Conservation (phyloP, 2,329 filamentous ascomycete species). For the Bipolaris victoriae region DNA sequence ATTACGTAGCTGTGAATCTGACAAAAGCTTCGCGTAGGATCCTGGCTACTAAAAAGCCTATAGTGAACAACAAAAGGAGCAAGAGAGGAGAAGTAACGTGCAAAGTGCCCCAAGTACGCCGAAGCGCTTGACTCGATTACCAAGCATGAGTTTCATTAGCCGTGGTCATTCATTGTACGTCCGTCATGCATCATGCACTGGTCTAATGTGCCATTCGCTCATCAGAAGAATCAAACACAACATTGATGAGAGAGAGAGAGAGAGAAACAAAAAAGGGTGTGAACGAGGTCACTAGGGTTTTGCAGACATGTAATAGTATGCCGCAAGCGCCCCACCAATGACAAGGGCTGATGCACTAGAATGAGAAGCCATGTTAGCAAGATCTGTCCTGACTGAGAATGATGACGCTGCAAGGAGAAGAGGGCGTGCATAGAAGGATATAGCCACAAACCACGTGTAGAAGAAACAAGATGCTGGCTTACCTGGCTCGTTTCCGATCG, state of each 20-base stretch:
- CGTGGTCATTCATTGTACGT: not conserved
- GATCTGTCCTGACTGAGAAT: too few relatives aligned
- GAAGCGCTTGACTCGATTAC: not conserved
- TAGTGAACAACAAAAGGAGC: not conserved
- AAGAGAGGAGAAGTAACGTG: not conserved
- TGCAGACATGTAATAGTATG: constrained; percentile 16
- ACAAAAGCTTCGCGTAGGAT: not conserved
- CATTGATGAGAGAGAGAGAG: not conserved
- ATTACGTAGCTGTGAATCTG: not conserved
- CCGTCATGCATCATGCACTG: not conserved
- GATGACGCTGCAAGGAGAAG: not conserved
- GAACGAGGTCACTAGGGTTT: constrained; percentile 1
- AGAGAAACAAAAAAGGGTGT: not conserved
- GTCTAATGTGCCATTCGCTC: not conserved
- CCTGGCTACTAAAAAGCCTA: not conserved
- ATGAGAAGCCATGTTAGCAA: constrained; percentile 3
- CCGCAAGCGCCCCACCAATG: constrained; percentile 15
- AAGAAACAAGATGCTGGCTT: constrained; percentile 16
- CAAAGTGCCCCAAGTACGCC: not conserved
- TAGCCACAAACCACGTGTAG: not conserved
- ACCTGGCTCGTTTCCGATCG: constrained; percentile 34
- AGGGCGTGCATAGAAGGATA: too few relatives aligned
- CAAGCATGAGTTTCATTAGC: not conserved
- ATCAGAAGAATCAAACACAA: not conserved
- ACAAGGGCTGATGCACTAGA: constrained; percentile 16